Percentiles rank a stretch among this genome's conserved stretches.
Evolutionary conservation across 2,329 filamentous ascomycete species (phyloP).

Genomic region (Basipetospora chlamydospora): DNA sequence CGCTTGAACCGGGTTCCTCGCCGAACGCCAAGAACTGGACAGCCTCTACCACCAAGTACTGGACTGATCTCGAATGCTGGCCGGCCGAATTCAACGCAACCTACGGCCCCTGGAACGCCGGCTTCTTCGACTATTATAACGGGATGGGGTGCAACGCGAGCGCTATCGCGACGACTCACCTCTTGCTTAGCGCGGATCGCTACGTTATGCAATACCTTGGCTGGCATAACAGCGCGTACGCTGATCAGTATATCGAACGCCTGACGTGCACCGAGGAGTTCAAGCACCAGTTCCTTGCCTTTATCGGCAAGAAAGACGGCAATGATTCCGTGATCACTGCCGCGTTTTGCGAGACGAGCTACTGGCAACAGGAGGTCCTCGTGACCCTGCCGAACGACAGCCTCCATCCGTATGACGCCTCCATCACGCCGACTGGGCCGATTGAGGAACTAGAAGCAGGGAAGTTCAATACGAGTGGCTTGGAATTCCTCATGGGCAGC

Average conservation of each 20-base stretch:
- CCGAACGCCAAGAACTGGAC: constrained; percentile 13
- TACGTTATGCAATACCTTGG: constrained; percentile 26
- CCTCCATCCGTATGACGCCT: constrained; percentile 7
- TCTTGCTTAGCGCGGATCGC: constrained; percentile 6
- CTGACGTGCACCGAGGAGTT: constrained; percentile 15
- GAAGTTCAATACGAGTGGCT: constrained; percentile 20
- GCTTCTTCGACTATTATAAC: constrained; percentile 17
- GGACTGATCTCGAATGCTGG: constrained; percentile 23
- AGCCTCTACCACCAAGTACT: constrained; percentile 15
- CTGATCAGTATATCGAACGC: constrained; percentile 18
- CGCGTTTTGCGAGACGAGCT: constrained; percentile 27
- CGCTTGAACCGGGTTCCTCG: constrained; percentile 5
- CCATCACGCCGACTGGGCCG: constrained; percentile 3
- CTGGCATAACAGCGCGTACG: constrained; percentile 19
- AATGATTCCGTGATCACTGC: constrained; percentile 14
- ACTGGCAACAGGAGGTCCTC: constrained; percentile 28
- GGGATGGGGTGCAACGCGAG: constrained; percentile 22
- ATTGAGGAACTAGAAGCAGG: constrained; percentile 8
- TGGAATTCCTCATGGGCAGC: constrained; percentile 18
- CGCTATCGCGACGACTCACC: constrained; percentile 5
- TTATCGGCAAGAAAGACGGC: constrained; percentile 9
- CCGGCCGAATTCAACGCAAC: constrained; percentile 13
- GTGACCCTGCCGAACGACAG: constrained; percentile 19
- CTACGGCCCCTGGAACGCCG: neutral
- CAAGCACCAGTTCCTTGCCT: constrained; percentile 24